These are phyloP conservation scores for Ascosphaera acerosa DNA, from an alignment of 2,329 filamentous ascomycete genomes.

Conservation along the genomic window DNA sequence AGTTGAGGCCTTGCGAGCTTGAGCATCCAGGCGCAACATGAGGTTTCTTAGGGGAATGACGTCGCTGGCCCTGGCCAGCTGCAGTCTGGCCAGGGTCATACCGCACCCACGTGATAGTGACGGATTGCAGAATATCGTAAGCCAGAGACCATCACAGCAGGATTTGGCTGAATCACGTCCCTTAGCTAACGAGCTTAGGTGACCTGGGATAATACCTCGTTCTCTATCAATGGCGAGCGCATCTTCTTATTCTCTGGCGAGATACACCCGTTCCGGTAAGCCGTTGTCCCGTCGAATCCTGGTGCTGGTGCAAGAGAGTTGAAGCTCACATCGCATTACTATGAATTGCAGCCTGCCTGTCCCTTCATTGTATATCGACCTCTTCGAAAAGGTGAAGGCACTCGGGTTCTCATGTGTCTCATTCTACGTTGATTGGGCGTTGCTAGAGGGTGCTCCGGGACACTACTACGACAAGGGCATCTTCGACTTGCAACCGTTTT, in stretches of 20 bases:
- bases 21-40: too few species aligned
- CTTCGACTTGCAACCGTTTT: conserved; percentile 49
- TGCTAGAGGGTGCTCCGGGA: conserved; percentile 48
- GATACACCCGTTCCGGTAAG: conserved; percentile 39
- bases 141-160: too few species aligned
- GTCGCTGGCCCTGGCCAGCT: background rate
- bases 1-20: too few species aligned
- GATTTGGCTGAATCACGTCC: too few species aligned
- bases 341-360: conserved; percentile 29
- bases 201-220: conserved; percentile 43
- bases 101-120: background rate
- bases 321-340: too few species aligned
- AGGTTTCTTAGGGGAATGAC: background rate
- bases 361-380: conserved; percentile 37
- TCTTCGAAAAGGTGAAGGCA: conserved; percentile 64
- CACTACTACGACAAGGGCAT: conserved; percentile 44
- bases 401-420: conserved; percentile 57
- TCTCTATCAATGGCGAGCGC: conserved; percentile 44
- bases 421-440: conserved; percentile 56
- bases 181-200: too few species aligned
- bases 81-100: background rate
- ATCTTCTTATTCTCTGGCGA: conserved; percentile 49
- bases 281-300: conserved; percentile 1
- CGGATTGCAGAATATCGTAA: background rate
- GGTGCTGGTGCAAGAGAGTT: too few species aligned